Evolutionary conservation across 1,139 yeast species (phyloP), one percentile per base, ranked within the genome.

Genomic region (Hemisphaericaspora xylofermentans): DNA sequence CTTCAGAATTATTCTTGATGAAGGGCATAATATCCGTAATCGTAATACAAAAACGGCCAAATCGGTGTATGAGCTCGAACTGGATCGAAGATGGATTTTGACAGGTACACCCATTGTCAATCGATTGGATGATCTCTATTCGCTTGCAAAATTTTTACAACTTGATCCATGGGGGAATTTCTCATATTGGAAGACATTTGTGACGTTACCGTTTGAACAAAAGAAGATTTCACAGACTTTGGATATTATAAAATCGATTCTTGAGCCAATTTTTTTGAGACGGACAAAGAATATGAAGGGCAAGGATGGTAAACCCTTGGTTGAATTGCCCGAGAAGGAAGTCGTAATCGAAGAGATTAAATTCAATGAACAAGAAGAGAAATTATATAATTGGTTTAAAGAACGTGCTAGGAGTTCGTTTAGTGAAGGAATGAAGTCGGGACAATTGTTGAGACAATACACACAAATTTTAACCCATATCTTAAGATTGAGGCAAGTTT

Each of bases 81-180:
- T 88, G 54, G 71, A 73, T 33, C 71, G 95, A 39, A 80, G 80
- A 48, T 93, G 98, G 98, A 75, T 85, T 2, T 66, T 93, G 35
- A 89, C 98, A 0, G 98, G 98, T 12, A 93, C 98, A 0, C 98
- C 98, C 0, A 88, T 93, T 36, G 86, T 91, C 38, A 93, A 93
- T 60, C 68, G 91, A 46, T 69, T 93, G 7, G 96, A 93, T 58
- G 98, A 93, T 61, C 64, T 93, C 38, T 93, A 77, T 56, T 83
- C 96, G 2, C 64, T 89, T 39, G 78, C 89, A 14, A 82, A 82
- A 53, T 93, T 84, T 53, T 65, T 93, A 35, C 75, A 80, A 35
- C 65, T 91, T 10, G 91, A 87, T 51, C 98, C 98, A 0, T 93
- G 98, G 98, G 74, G 83, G 39, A 85, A 86, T 52, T 83, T 86